These are phyloP conservation scores for Dendrobium nobile DNA, from an alignment of 106 monocot species.

Conservation along the genomic window DNA sequence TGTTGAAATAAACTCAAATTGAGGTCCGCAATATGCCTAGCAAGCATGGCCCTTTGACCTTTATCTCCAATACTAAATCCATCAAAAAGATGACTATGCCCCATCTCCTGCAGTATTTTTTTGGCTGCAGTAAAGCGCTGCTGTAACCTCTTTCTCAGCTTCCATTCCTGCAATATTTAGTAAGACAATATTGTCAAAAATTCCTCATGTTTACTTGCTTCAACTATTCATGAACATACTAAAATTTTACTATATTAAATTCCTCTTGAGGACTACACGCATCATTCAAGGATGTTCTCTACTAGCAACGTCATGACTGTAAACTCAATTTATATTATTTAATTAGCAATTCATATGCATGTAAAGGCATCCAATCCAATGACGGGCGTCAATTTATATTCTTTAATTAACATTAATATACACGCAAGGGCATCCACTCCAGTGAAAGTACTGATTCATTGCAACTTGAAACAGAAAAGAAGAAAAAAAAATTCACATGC, in stretches of 20 bases:
- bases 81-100: conserved; percentile 8
- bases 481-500: no score
- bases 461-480: no score
- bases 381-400: no score
- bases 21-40: not conserved
- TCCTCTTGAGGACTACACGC: not conserved
- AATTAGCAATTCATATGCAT: not conserved
- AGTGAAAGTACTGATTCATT: no score
- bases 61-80: conserved; percentile 7
- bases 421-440: no score
- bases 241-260: not conserved
- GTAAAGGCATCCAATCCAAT: not conserved
- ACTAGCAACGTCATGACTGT: not conserved
- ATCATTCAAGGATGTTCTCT: not conserved
- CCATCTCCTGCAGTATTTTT: conserved; percentile 6
- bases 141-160: conserved; percentile 5
- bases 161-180: conserved; percentile 11
- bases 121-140: not conserved
- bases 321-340: not conserved
- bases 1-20: conserved; percentile 9
- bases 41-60: not conserved
- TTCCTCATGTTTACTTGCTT: not conserved
- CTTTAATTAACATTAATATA: no score
- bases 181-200: not conserved
- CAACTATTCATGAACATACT: not conserved